Percentiles rank a stretch among this genome's conserved stretches.
Evolutionary conservation across 148 eudicot species (phyloP).

Genomic region (Camellia lanceoleosa): DNA sequence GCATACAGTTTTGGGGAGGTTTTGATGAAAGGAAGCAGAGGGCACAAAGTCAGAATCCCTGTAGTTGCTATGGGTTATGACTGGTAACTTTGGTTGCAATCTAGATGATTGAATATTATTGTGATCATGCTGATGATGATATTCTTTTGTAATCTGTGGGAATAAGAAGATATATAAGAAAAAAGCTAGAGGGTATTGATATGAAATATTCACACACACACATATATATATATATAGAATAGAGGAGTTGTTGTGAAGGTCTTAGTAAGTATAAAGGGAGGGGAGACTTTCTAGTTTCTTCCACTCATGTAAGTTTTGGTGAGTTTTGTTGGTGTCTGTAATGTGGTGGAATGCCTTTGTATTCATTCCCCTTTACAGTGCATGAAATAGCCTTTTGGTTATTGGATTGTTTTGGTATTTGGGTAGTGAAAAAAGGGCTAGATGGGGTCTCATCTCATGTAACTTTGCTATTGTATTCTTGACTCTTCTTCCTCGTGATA

Average conservation of each 20-base stretch:
- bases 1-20: conserved; percentile 79
- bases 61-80: conserved; percentile 90
- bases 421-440: too few relatives aligned
- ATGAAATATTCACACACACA: neutral
- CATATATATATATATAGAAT: neutral
- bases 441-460: too few relatives aligned
- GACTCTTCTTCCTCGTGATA: too few relatives aligned
- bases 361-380: neutral
- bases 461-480: too few relatives aligned
- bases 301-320: conserved; percentile 23
- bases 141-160: conserved; percentile 29
- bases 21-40: conserved; percentile 78
- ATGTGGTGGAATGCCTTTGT: conserved; percentile 14
- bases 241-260: conserved; percentile 10
- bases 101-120: neutral
- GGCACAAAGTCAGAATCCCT: conserved; percentile 87
- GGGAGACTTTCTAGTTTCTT: conserved; percentile 21
- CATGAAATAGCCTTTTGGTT: conserved; percentile 15
- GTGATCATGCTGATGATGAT: neutral
- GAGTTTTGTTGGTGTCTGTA: neutral
- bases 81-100: conserved; percentile 31
- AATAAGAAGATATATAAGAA: conserved; percentile 27
- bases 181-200: conserved; percentile 15
- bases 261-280: neutral
- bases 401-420: neutral